These are phyloP conservation scores for Mycena galopus DNA, from an alignment of 768 basidiomycete species.

Conservation along the genomic window DNA sequence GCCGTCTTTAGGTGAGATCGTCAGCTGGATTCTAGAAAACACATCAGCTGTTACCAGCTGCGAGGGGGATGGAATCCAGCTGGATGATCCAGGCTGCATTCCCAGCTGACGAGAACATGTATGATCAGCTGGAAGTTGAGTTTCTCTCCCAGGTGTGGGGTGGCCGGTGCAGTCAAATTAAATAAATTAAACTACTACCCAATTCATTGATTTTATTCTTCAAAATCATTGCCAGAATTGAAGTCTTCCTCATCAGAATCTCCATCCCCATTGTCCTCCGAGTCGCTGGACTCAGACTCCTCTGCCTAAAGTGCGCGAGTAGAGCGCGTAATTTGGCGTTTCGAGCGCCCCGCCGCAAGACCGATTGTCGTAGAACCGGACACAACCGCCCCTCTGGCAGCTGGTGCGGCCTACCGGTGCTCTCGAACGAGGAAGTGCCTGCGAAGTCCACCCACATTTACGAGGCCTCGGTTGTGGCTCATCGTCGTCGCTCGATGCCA, in stretches of 20 bases:
- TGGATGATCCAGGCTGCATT: neutral
- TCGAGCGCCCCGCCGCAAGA: neutral
- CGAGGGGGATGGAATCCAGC: conserved; percentile 17
- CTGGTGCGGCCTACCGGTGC: neutral
- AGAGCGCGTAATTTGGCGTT: neutral
- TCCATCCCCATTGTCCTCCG: too few species aligned
- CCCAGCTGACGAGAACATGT: conserved; percentile 10
- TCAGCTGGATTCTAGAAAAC: too few species aligned
- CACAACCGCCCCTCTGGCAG: neutral
- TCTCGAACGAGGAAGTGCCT: too few species aligned
- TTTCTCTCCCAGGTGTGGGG: conserved; percentile 2
- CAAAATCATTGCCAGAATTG: conserved; percentile 7
- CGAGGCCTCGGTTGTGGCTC: too few species aligned
- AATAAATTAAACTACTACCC: conserved; percentile 2
- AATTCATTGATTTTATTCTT: neutral
- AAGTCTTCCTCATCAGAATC: neutral
- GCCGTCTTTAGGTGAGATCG: too few species aligned
- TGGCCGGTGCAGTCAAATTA: neutral
- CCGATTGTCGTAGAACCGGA: neutral
- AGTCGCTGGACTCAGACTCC: too few species aligned
- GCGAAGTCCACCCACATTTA: too few species aligned
- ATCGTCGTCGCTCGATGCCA: too few species aligned
- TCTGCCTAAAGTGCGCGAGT: neutral
- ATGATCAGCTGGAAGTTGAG: neutral
- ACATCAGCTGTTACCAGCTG: too few species aligned